Percentiles rank a stretch among this genome's conserved stretches.
Conservation (phyloP, 2,329 filamentous ascomycete genomes). For the Aspergillus puulaauensis region DNA sequence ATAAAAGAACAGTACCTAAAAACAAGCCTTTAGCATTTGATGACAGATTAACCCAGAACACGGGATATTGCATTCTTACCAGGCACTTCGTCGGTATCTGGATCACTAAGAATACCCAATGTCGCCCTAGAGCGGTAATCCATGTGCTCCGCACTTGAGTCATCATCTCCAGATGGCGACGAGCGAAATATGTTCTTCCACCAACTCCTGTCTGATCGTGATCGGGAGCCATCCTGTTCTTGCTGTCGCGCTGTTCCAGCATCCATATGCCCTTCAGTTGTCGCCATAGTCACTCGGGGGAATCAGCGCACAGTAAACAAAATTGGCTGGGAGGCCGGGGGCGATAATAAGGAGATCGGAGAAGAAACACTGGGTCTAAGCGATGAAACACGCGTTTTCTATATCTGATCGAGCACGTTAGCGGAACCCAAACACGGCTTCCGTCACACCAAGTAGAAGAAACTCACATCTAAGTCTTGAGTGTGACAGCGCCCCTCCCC, state of each 20-base stretch:
- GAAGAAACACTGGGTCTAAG: not conserved
- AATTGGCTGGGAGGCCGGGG: not conserved
- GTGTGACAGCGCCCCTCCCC: not conserved
- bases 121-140: slow-evolving; percentile 50
- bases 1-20: slow-evolving; percentile 60
- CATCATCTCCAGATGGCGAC: slow-evolving; percentile 1
- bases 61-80: slow-evolving; percentile 51
- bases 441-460: not conserved
- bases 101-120: slow-evolving; percentile 81
- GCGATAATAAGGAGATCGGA: not conserved
- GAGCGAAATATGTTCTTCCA: slow-evolving; percentile 23
- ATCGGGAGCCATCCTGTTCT: not conserved
- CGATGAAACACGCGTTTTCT: slow-evolving; percentile 1
- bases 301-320: not conserved
- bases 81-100: slow-evolving; percentile 79
- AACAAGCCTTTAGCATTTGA: not conserved
- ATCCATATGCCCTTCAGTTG: not conserved
- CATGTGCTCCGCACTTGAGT: slow-evolving; percentile 15
- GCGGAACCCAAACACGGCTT: not conserved
- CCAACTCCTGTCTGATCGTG: slow-evolving; percentile 4
- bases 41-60: not conserved
- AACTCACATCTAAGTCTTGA: slow-evolving; percentile 4
- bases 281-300: not conserved
- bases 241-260: not conserved
- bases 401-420: not conserved